These are phyloP conservation scores for Panaeolus cyanescens DNA, from an alignment of 768 basidiomycete genomes.

Conservation along the genomic window DNA sequence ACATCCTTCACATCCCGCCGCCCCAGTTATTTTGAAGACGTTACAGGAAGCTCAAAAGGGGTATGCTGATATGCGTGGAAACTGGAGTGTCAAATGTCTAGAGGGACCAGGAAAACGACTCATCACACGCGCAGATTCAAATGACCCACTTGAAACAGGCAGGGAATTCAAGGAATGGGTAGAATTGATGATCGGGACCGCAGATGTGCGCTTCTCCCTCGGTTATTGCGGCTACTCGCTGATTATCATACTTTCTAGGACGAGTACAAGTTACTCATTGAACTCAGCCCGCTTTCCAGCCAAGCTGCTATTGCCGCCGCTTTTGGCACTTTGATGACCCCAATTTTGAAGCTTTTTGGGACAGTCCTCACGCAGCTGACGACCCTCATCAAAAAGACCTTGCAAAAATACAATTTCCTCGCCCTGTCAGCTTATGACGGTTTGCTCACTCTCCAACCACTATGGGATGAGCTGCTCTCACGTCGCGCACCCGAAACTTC, in stretches of 20 bases:
- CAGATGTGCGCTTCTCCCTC: constrained; percentile 49
- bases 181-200: constrained; percentile 60
- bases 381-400: constrained; percentile 68
- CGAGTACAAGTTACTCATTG: constrained; percentile 65
- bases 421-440: constrained; percentile 71
- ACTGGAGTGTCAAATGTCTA: constrained; percentile 74
- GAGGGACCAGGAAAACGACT: constrained; percentile 71
- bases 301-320: constrained; percentile 55
- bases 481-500: constrained; percentile 47
- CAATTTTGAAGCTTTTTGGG: constrained; percentile 66
- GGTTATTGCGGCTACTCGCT: neutral
- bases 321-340: constrained; percentile 61
- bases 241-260: constrained; percentile 38
- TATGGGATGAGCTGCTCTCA: constrained; percentile 68
- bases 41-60: constrained; percentile 79
- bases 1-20: constrained; percentile 82
- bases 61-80: constrained; percentile 85
- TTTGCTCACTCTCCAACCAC: constrained; percentile 53
- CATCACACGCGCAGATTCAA: constrained; percentile 68
- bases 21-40: constrained; percentile 60
- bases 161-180: constrained; percentile 76
- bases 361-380: constrained; percentile 65
- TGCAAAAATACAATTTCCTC: constrained; percentile 82
- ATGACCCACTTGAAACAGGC: constrained; percentile 66
- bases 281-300: constrained; percentile 62